These are phyloP conservation scores for Galerina marginata DNA, from an alignment of 768 basidiomycete species.

Conservation along the genomic window DNA sequence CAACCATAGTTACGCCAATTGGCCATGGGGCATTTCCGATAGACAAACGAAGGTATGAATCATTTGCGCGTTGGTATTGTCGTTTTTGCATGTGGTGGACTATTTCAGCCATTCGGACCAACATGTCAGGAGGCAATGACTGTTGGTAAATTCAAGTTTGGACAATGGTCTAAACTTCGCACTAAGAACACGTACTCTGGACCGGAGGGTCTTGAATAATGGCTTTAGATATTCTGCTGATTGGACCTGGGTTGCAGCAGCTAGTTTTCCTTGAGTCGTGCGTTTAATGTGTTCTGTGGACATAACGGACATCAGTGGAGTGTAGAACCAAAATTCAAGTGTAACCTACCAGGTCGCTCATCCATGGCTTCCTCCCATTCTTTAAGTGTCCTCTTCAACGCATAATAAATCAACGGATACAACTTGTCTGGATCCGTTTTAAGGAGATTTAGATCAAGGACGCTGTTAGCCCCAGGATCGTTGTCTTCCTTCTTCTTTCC, in stretches of 20 bases:
- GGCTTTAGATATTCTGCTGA: constrained; percentile 98
- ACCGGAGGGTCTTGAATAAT: constrained; percentile 87
- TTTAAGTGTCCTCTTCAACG: constrained; percentile 88
- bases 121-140: constrained; percentile 85
- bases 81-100: constrained; percentile 96
- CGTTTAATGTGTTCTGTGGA: constrained; percentile 79
- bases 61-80: constrained; percentile 94
- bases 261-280: constrained; percentile 89
- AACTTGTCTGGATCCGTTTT: constrained; percentile 94
- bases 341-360: constrained; percentile 78
- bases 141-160: constrained; percentile 27
- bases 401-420: constrained; percentile 96
- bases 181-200: constrained; percentile 65
- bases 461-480: constrained; percentile 53
- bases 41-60: constrained; percentile 93
- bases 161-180: not conserved
- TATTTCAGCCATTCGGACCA: constrained; percentile 88
- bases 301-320: not conserved
- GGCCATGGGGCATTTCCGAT: constrained; percentile 99
- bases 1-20: constrained; percentile 99
- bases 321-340: not conserved
- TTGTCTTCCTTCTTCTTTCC: constrained; percentile 73
- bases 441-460: constrained; percentile 81
- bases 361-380: constrained; percentile 98
- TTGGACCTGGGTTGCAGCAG: constrained; percentile 94